Evolutionary conservation across 2,329 filamentous ascomycete genomes (phyloP).

Genomic region (Biscogniauxia mediterranea): DNA sequence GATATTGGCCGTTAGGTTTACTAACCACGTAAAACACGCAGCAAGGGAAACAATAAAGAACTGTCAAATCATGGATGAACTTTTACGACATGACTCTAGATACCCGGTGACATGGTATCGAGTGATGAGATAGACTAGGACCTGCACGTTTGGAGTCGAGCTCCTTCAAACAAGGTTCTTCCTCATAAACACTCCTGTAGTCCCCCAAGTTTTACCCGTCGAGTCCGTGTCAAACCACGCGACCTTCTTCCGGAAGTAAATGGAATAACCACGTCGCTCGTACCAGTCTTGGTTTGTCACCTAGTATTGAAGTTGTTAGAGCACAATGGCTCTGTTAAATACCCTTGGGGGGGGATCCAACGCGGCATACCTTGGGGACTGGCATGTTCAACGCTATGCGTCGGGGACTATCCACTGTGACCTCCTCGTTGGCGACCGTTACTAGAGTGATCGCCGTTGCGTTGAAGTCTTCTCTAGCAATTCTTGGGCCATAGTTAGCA

Average conservation of each 20-base stretch:
- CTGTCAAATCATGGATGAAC: too few species aligned
- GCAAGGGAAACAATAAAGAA: too few species aligned
- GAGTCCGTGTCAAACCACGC: constrained; percentile 23
- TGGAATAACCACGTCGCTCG: constrained; percentile 20
- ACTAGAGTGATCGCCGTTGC: constrained; percentile 23
- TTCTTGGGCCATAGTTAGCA: constrained; percentile 9
- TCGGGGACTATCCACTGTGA: constrained; percentile 16
- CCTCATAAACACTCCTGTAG: constrained; percentile 10
- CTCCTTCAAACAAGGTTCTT: constrained; percentile 15
- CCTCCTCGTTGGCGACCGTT: constrained; percentile 24
- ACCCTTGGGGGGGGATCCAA: background rate
- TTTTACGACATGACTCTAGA: too few species aligned
- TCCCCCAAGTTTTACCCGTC: constrained; percentile 21
- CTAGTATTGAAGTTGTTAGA: constrained; percentile 9
- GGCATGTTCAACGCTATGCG: constrained; percentile 20
- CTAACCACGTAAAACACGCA: too few species aligned
- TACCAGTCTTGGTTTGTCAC: constrained; percentile 29
- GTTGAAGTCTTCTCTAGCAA: constrained; percentile 22
- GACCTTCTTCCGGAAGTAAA: constrained; percentile 15
- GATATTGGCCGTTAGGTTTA: too few species aligned
- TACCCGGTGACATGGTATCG: too few species aligned
- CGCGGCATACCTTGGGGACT: constrained; percentile 13
- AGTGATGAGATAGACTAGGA: too few species aligned
- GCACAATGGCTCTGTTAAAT: background rate
- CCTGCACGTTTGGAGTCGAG: too few species aligned